phyloP scores from a whole-genome alignment of 2,329 filamentous ascomycete species.

The Ophiostoma populinum region DNA sequence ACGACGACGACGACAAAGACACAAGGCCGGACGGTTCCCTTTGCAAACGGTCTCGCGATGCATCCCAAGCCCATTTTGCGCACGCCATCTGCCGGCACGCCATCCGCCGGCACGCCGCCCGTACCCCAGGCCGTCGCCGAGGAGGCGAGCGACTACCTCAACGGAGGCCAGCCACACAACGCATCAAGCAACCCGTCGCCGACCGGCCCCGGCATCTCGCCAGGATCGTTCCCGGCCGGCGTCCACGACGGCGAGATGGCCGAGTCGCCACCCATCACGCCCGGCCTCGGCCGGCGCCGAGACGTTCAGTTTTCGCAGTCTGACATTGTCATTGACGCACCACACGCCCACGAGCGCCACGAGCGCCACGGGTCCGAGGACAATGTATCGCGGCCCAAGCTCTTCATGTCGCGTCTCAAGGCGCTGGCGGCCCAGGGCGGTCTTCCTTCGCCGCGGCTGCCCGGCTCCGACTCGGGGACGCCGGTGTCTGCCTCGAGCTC shows the following conservation, averaged over 20 bases:
- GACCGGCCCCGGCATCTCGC: not conserved
- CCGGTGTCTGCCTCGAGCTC: conserved; percentile 28
- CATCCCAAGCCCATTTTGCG: not conserved
- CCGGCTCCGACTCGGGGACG: conserved; percentile 15
- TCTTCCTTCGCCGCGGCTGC: conserved; percentile 28
- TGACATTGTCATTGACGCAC: conserved; percentile 29
- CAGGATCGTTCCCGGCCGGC: no score
- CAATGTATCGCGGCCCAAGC: conserved; percentile 43
- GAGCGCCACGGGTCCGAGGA: conserved; percentile 46
- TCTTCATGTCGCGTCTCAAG: conserved; percentile 64
- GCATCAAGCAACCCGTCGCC: not conserved
- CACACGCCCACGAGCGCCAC: not conserved
- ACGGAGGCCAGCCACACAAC: conserved; percentile 19
- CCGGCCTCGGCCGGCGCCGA: conserved; percentile 24
- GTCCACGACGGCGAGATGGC: not conserved
- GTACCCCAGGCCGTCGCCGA: no score
- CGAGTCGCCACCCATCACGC: conserved; percentile 8
- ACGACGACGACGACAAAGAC: no score
- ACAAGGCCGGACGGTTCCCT: no score
- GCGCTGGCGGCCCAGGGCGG: conserved; percentile 44
- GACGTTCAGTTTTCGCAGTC: conserved; percentile 63
- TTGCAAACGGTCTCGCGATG: not conserved
- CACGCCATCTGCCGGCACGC: not conserved
- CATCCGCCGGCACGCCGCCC: no score
- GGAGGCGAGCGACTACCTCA: conserved; percentile 22